Base-by-base conservation (phyloP, 2,329 filamentous ascomycete genomes). In the Neonectria punicea region DNA sequence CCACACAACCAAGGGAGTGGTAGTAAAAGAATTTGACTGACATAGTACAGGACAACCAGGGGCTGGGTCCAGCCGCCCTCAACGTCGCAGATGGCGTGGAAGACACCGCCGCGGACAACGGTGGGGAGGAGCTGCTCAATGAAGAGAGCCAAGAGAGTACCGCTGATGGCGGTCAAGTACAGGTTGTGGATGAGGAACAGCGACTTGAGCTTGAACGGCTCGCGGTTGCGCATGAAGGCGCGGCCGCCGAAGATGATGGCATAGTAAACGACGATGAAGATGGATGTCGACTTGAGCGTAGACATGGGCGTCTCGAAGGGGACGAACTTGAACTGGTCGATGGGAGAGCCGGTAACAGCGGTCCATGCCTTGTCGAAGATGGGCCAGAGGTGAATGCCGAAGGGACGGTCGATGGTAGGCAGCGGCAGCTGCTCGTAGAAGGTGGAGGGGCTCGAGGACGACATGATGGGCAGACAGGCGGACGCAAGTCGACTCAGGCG, bases 161-260 rank as follows among this genome's bases (percentile, higher is more conserved):
- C 92, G 79, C 93, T 97, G 84, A 98, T 93, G 71, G 88, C 84
- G 53, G 95, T 98, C 77, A 99, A 85, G 84, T 94, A 90, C 76
- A 98, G 91, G 87, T 99, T 99, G 89, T 99, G 95, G 78, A 98
- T 87, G 84, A 97, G 92, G 87, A 98, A 98, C 64, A 96, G 84
- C 16, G 87, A 85, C 85, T 93, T 96, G 77, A 98, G 88, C 87
- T 97, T 93, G 84, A 96, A 91, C 22, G 95, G 87, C 78, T 91
- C 86, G 69, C 93, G 89, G 76, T 92, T 91, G 82, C 93, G 93
- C 96, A 99, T 98, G 74, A 94, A 79, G 82, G 97, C 93, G 70
- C 95, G 89, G 65, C 95, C 96, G 69, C 94, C 94, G 73, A 98
- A 97, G 76, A 98, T 96, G 83, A 97, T 85, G 72, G 92, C 83